A percentile compares a stretch with the other conserved stretches of the same genome.
Evolutionary conservation across 2,329 filamentous ascomycete species (phyloP).

Genomic region (Blastomyces parvus): DNA sequence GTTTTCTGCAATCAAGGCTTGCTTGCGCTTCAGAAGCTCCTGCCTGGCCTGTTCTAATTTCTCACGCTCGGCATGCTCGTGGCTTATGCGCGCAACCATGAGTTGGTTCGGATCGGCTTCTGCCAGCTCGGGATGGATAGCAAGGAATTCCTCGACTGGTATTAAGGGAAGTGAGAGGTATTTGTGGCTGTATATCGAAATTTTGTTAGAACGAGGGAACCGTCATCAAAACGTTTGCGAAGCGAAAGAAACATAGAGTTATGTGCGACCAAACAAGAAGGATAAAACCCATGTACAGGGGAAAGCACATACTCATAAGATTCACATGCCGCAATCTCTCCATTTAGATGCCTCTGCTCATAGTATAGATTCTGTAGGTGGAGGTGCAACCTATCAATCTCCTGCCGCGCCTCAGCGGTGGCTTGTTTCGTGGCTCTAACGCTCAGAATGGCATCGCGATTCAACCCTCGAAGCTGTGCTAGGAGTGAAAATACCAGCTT

Average conservation of each 20-base stretch:
- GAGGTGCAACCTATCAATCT: slow-evolving; percentile 84
- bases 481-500: slow-evolving; percentile 72
- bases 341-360: slow-evolving; percentile 80
- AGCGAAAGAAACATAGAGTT: too few species aligned
- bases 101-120: slow-evolving; percentile 65
- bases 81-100: slow-evolving; percentile 82
- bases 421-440: slow-evolving; percentile 76
- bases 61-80: slow-evolving; percentile 78
- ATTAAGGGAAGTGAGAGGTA: slow-evolving; percentile 80
- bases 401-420: slow-evolving; percentile 78
- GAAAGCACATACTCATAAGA: slow-evolving; percentile 65
- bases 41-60: slow-evolving; percentile 75
- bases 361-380: slow-evolving; percentile 95
- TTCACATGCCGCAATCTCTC: slow-evolving; percentile 84
- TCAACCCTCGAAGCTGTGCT: slow-evolving; percentile 68
- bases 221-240: not conserved
- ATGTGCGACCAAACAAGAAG: not conserved
- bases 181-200: slow-evolving; percentile 36
- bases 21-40: slow-evolving; percentile 63
- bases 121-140: slow-evolving; percentile 63
- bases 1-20: slow-evolving; percentile 63
- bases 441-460: slow-evolving; percentile 69
- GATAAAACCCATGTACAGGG: not conserved
- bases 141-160: slow-evolving; percentile 71
- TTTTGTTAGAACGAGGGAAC: slow-evolving; percentile 1